Conservation (phyloP, 768 basidiomycete species). For the Xerocomus potaroensis region DNA sequence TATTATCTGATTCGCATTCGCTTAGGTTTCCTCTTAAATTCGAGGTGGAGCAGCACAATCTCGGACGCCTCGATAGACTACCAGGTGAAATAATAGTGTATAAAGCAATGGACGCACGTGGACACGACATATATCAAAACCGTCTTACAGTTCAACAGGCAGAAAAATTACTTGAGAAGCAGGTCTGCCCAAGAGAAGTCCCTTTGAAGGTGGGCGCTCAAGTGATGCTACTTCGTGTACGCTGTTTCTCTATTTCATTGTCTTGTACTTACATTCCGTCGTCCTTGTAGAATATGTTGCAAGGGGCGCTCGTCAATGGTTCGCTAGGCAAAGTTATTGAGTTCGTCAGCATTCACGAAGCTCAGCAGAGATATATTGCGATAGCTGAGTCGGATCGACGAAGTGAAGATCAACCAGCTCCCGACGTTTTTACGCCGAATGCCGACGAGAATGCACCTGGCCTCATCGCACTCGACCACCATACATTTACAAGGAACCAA, state of each 20-base stretch:
- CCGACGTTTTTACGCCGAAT: neutral
- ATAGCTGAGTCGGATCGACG: constrained; percentile 28
- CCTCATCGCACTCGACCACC: constrained; percentile 16
- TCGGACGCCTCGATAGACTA: constrained; percentile 15
- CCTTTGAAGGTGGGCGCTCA: constrained; percentile 66
- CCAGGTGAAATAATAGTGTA: constrained; percentile 33
- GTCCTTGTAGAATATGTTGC: constrained; percentile 28
- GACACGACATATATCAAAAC: constrained; percentile 35
- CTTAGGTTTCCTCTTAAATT: constrained; percentile 27
- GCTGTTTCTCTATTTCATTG: neutral
- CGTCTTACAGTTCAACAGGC: constrained; percentile 31
- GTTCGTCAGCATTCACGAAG: constrained; percentile 30
- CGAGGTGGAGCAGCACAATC: constrained; percentile 25
- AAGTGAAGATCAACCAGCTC: constrained; percentile 5
- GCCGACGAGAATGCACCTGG: neutral
- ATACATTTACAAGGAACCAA: constrained; percentile 14
- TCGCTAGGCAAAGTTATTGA: constrained; percentile 73
- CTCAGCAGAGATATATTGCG: constrained; percentile 20
- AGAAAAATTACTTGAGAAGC: constrained; percentile 38
- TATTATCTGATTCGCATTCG: neutral
- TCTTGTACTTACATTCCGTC: neutral
- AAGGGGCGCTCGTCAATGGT: constrained; percentile 67
- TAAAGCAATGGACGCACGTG: constrained; percentile 42
- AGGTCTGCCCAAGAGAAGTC: constrained; percentile 46
- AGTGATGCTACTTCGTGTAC: constrained; percentile 60